These are phyloP conservation scores for Entonaema liquescens DNA, from an alignment of 495 filamentous ascomycete species.

Conservation along the genomic window DNA sequence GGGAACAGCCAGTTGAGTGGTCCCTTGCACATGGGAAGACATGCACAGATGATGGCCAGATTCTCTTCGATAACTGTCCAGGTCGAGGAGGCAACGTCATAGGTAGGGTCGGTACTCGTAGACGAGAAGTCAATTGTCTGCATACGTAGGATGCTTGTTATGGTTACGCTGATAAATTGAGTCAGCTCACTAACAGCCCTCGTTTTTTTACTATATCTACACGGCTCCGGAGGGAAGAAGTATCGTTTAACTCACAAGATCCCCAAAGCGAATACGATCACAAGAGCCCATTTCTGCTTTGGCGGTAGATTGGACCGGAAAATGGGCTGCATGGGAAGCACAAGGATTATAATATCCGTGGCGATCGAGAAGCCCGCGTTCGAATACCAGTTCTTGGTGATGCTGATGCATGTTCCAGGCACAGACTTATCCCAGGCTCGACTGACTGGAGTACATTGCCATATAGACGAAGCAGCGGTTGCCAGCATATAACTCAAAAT, in stretches of 20 bases:
- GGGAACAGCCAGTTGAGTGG: constrained; percentile 38
- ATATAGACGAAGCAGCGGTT: constrained; percentile 47
- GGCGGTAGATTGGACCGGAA: constrained; percentile 57
- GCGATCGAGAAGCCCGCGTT: constrained; percentile 64
- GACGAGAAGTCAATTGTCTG: constrained; percentile 43
- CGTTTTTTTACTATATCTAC: not conserved
- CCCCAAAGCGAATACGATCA: constrained; percentile 65
- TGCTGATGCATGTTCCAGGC: constrained; percentile 60
- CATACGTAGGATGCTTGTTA: constrained; percentile 44
- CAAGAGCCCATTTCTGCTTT: constrained; percentile 60
- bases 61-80: constrained; percentile 60
- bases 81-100: constrained; percentile 51
- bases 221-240: not conserved
- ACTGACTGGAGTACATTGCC: constrained; percentile 64
- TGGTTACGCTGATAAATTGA: constrained; percentile 35
- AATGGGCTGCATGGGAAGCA: constrained; percentile 65
- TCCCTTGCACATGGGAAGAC: constrained; percentile 50
- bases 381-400: constrained; percentile 54
- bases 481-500: constrained; percentile 43
- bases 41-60: constrained; percentile 59
- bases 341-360: constrained; percentile 62
- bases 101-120: constrained; percentile 41
- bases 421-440: constrained; percentile 62
- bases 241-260: constrained; percentile 47
- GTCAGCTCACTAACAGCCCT: constrained; percentile 9